Evolutionary conservation across 306 rosid species (phyloP).

Genomic region (Adenanthera pavonina): DNA sequence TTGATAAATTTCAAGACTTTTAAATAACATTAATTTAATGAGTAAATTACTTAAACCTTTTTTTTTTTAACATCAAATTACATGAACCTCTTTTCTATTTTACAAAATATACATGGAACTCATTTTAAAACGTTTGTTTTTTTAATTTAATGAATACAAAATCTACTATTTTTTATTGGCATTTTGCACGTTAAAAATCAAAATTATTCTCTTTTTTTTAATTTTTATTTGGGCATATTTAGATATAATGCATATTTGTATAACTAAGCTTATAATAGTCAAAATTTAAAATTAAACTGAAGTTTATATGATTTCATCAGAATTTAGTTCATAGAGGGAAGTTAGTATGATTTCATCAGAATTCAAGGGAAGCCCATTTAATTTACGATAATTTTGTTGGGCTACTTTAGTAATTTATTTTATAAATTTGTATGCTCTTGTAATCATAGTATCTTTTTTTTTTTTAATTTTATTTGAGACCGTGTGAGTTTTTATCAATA

Average conservation of each 20-base stretch:
- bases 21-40: neutral
- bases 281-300: neutral
- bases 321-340: neutral
- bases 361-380: neutral
- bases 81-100: neutral
- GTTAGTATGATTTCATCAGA: neutral
- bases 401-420: constrained; percentile 21
- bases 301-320: neutral
- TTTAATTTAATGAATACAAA: neutral
- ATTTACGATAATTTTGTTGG: neutral
- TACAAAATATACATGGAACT: neutral
- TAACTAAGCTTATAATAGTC: neutral
- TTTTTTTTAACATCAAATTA: neutral
- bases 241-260: neutral
- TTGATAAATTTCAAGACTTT: neutral
- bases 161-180: neutral
- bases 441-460: neutral
- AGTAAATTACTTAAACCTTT: neutral
- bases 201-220: neutral
- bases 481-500: neutral
- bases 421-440: constrained; percentile 20
- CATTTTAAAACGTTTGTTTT: neutral
- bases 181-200: neutral
- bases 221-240: neutral
- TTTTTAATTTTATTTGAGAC: neutral